Conservation (phyloP, 441 rosid genomes). For the Isatis lusitanica region DNA sequence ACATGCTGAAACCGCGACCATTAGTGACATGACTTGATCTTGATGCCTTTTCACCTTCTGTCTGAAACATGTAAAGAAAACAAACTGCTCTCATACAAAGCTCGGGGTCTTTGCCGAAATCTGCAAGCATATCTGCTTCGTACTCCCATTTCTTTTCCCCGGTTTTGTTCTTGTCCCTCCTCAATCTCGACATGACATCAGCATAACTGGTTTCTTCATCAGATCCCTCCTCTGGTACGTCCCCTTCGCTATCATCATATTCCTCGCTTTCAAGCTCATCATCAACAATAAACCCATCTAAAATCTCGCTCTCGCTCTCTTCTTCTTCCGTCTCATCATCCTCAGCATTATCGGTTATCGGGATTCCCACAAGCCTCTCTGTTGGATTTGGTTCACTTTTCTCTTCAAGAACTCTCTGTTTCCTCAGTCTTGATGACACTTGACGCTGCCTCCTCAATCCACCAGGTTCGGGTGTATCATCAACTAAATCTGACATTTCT, state of each 20-base stretch:
- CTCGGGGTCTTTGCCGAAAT: conserved; percentile 62
- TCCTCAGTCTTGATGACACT: conserved; percentile 19
- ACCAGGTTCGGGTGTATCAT: background rate
- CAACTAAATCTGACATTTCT: background rate
- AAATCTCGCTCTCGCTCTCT: conserved; percentile 34
- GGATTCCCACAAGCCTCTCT: conserved; percentile 35
- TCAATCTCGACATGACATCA: conserved; percentile 44
- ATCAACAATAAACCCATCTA: conserved; percentile 23
- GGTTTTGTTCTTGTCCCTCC: conserved; percentile 48
- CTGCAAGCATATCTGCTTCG: conserved; percentile 72
- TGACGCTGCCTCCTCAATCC: background rate
- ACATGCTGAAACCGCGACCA: conserved; percentile 31
- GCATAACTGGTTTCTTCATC: conserved; percentile 38
- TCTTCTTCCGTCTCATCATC: conserved; percentile 36
- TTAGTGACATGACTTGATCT: conserved; percentile 36
- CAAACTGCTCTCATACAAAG: conserved; percentile 90
- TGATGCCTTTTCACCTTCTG: conserved; percentile 47
- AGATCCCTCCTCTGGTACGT: conserved; percentile 31
- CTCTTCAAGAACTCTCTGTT: conserved; percentile 16
- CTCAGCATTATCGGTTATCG: conserved; percentile 37
- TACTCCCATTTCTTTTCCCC: conserved; percentile 50
- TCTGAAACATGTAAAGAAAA: conserved; percentile 67
- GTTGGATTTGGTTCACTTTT: conserved; percentile 4
- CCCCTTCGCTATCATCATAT: conserved; percentile 9
- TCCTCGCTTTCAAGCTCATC: background rate